phyloP scores from a whole-genome alignment of 108 stramenopile genomes.

The Cyclotella baltica region DNA sequence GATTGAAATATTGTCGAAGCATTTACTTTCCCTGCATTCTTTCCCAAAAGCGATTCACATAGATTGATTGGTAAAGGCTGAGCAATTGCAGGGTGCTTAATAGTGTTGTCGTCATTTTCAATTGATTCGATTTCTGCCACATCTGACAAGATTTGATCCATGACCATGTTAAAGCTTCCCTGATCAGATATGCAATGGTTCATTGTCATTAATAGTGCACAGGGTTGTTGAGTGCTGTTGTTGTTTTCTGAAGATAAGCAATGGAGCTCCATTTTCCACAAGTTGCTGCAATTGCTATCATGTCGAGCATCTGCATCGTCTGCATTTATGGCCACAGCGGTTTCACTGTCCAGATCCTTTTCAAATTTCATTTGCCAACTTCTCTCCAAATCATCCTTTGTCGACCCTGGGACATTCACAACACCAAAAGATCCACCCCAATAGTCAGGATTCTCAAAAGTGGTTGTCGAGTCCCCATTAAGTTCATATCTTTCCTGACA shows the following conservation, averaged over 20 bases:
- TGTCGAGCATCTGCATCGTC: not conserved
- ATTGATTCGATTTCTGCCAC: conserved; percentile 6
- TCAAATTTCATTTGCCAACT: conserved; percentile 21
- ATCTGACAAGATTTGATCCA: conserved; percentile 19
- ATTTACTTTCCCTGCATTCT: not conserved
- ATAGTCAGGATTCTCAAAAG: not conserved
- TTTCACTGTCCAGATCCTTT: conserved; percentile 23
- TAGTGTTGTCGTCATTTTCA: not conserved
- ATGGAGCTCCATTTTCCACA: conserved; percentile 13
- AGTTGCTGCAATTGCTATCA: not conserved
- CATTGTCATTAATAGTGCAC: conserved; percentile 20
- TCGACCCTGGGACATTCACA: not conserved
- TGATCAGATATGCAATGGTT: conserved; percentile 39
- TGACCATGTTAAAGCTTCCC: conserved; percentile 17
- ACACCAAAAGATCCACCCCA: conserved; percentile 12
- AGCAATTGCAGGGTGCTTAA: not conserved
- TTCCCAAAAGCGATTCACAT: conserved; percentile 3
- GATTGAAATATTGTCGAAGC: not conserved
- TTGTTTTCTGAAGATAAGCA: not conserved
- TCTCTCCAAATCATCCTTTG: not conserved
- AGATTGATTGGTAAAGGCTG: conserved; percentile 15
- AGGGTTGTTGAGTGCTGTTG: not conserved
- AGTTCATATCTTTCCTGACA: too few relatives aligned
- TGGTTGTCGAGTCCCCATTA: not conserved
- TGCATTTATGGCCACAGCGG: not conserved